A percentile compares a stretch with the other conserved stretches of the same genome.
phyloP scores from a whole-genome alignment of 2,329 filamentous ascomycete genomes.

The Fusarium bulbicola region DNA sequence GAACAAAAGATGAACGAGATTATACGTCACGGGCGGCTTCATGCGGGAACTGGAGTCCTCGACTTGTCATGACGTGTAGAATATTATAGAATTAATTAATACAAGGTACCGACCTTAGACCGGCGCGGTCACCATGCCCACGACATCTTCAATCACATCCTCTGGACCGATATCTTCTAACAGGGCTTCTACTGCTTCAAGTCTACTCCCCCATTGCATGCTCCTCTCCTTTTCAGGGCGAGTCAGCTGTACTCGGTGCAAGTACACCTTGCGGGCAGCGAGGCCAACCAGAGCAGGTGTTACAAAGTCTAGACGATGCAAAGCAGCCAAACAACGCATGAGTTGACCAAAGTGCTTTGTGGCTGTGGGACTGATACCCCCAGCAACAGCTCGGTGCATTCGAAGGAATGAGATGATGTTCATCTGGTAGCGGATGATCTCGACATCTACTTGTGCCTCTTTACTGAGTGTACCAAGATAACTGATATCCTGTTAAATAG shows the following conservation, averaged over 20 bases:
- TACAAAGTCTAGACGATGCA: slow-evolving; percentile 83
- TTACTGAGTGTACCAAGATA: slow-evolving; percentile 67
- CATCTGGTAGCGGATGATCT: slow-evolving; percentile 84
- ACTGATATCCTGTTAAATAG: slow-evolving; percentile 61
- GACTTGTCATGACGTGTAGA: slow-evolving; percentile 36
- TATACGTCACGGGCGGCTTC: slow-evolving; percentile 25
- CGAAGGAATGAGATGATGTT: slow-evolving; percentile 89
- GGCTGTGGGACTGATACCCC: slow-evolving; percentile 79
- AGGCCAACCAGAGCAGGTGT: slow-evolving; percentile 85
- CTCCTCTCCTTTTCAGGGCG: slow-evolving; percentile 79
- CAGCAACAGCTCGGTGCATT: slow-evolving; percentile 83
- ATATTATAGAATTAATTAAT: slow-evolving; percentile 45
- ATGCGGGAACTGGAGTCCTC: slow-evolving; percentile 31
- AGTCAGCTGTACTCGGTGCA: slow-evolving; percentile 81
- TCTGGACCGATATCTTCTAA: slow-evolving; percentile 70
- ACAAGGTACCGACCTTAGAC: slow-evolving; percentile 40
- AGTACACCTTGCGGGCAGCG: slow-evolving; percentile 86
- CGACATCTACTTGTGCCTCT: slow-evolving; percentile 72
- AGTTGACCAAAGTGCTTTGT: slow-evolving; percentile 80
- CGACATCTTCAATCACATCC: slow-evolving; percentile 71
- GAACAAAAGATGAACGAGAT: slow-evolving; percentile 29
- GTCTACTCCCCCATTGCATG: slow-evolving; percentile 90
- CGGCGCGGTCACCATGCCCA: slow-evolving; percentile 66
- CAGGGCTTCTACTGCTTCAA: slow-evolving; percentile 72
- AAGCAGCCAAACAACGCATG: slow-evolving; percentile 76